These are phyloP conservation scores for Reutealis trisperma DNA, from an alignment of 345 rosid genomes.

Conservation along the genomic window DNA sequence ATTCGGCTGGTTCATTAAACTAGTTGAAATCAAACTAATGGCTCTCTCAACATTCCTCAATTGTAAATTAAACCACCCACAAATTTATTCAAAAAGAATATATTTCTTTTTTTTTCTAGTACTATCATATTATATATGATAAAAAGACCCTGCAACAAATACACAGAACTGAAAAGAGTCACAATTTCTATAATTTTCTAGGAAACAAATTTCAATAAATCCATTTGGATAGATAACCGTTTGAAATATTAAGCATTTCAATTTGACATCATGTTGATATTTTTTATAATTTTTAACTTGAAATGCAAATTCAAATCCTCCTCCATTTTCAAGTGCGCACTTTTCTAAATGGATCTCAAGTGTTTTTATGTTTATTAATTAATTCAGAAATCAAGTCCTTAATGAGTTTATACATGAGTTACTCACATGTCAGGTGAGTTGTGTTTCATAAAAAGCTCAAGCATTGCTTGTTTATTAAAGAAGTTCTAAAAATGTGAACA, in stretches of 20 bases:
- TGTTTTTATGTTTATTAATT: too few species aligned
- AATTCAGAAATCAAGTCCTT: too few species aligned
- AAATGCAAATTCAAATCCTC: too few species aligned
- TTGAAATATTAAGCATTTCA: too few species aligned
- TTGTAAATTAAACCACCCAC: background rate
- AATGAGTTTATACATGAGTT: background rate
- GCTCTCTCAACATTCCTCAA: background rate
- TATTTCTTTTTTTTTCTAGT: background rate
- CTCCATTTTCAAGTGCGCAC: too few species aligned
- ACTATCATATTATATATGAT: background rate
- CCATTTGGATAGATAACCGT: too few species aligned
- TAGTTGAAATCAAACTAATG: background rate
- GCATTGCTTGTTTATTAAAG: background rate
- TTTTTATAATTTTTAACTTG: too few species aligned
- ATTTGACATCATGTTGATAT: too few species aligned
- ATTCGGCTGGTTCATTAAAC: background rate
- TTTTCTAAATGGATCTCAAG: too few species aligned
- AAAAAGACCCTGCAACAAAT: background rate
- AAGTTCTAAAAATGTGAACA: too few species aligned
- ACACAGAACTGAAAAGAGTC: background rate
- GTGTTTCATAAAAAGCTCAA: background rate
- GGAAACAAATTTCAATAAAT: background rate
- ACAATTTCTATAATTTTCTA: background rate
- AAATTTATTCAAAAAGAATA: background rate
- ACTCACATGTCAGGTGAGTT: background rate